A percentile compares a stretch with the other conserved stretches of the same genome.
Conservation (phyloP, 768 basidiomycete genomes). For the Psilocybe sp. region DNA sequence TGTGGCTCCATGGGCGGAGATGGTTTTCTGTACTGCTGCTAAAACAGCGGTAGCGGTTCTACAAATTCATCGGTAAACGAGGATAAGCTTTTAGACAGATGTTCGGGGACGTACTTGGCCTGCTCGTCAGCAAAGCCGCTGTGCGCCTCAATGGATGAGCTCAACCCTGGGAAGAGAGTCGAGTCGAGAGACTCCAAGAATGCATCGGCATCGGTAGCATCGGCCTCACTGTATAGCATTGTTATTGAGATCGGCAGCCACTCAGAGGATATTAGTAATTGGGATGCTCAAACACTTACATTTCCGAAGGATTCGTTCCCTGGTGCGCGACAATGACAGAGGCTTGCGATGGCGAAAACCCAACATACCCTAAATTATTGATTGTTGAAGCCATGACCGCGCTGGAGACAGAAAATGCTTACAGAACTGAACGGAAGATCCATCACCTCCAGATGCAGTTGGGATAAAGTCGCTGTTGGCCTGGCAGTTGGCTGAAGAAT, state of each 20-base stretch:
- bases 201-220: constrained; percentile 36
- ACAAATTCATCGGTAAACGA: neutral
- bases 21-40: constrained; percentile 35
- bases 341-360: constrained; percentile 29
- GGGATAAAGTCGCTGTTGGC: constrained; percentile 40
- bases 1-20: constrained; percentile 30
- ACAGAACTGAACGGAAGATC: constrained; percentile 36
- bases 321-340: constrained; percentile 43
- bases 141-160: constrained; percentile 38
- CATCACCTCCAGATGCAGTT: constrained; percentile 44
- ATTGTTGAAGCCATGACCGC: neutral
- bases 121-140: constrained; percentile 43
- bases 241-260: neutral
- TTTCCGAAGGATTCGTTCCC: constrained; percentile 34
- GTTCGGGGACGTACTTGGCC: constrained; percentile 27
- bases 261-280: neutral
- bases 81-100: neutral
- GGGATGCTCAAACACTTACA: constrained; percentile 21
- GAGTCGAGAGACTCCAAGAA: constrained; percentile 29
- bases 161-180: constrained; percentile 43
- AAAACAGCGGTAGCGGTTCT: constrained; percentile 42
- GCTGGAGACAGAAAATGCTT: constrained; percentile 1
- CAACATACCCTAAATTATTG: constrained; percentile 24
- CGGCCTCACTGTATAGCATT: constrained; percentile 25
- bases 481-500: constrained; percentile 31